Base-by-base conservation (phyloP, 805 yeast species). In the Saccharomycopsis fodiens region DNA sequence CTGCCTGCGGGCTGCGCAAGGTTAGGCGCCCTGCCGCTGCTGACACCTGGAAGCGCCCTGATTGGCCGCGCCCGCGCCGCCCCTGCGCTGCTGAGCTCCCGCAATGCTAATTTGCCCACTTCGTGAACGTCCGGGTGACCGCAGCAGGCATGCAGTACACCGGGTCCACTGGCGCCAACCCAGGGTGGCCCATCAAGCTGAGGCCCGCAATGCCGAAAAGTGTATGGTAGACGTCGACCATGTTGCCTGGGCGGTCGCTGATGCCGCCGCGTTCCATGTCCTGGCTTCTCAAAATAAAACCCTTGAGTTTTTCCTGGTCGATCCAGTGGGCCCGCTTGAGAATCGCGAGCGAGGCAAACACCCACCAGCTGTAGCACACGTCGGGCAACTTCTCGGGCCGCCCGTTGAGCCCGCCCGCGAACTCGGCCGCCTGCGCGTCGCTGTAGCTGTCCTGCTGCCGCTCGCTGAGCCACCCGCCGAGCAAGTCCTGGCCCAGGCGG, bases 291-390 rank as follows among this genome's bases (percentile, higher is more conserved):
- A 91, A 62, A 3, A 93, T 88, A 57, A 88, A 93, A 2, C 64
- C 60, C 43, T 73, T 71, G 46, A 93, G 65, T 54, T 73, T 77
- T 3, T 64, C 70, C 23, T 68, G 69, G 57, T 86, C 82, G n/a
- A 93, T 82, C 88, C 95, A 88, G 52, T 84, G 74, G 16, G 79
- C 60, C 51, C 74, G 78, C 0, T 67, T 75, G 17, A 91, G 67
- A 31, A 86, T 79, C 0, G 83, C 73, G 47, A 89, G 63, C 2
- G 87, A 73, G 1, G 94, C 82, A 19, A 88, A 61, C 7, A 88
- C 95, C 99, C 99, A 93, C 96, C 97, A 93, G 55, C 93, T 80
- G 60, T 93, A 93, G 60, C 99, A 93, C n/a, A 86, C 96, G 62
- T 93, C 99, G 0, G 97, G 95, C 16, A 87, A 65, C 60, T 93